A percentile compares a stretch with the other conserved stretches of the same genome.
Conservation (phyloP, 192 early-diverging fungal genomes). For the Dispira simplex region DNA sequence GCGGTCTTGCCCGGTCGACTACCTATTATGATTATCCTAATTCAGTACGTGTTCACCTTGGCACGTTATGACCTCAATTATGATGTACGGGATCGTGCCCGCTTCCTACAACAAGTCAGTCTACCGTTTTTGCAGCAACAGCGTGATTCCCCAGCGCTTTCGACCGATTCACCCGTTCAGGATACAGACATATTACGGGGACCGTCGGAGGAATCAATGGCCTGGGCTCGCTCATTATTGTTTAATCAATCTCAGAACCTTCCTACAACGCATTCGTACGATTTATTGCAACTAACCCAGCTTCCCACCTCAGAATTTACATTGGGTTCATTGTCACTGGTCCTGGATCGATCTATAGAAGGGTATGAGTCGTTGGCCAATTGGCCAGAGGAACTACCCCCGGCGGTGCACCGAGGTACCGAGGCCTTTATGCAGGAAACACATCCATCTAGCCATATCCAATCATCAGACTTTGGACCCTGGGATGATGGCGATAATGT, state of each 20-base stretch:
- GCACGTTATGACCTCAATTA: slow-evolving; percentile 78
- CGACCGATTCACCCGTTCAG: no score
- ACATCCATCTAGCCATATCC: no score
- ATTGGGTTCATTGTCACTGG: slow-evolving; percentile 48
- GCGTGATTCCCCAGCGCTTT: slow-evolving; percentile 12
- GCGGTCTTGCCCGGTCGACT: slow-evolving; percentile 19
- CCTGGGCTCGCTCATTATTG: neutral
- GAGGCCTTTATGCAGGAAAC: neutral
- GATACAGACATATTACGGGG: slow-evolving; percentile 13
- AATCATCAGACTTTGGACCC: no score
- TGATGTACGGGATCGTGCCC: slow-evolving; percentile 79
- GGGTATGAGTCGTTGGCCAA: slow-evolving; percentile 71
- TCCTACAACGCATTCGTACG: neutral
- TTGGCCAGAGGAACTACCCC: slow-evolving; percentile 48
- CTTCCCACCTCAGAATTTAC: slow-evolving; percentile 23
- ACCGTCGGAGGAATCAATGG: neutral
- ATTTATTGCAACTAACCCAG: neutral
- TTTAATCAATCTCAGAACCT: neutral
- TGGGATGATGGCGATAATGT: no score
- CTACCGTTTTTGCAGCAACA: slow-evolving; percentile 18
- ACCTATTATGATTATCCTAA: slow-evolving; percentile 28
- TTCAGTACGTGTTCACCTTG: slow-evolving; percentile 68
- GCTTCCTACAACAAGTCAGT: slow-evolving; percentile 34
- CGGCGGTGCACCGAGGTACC: slow-evolving; percentile 32
- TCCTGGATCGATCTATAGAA: slow-evolving; percentile 33